Base-by-base conservation (phyloP, 768 basidiomycete genomes). In the Tulasnella calospora region DNA sequence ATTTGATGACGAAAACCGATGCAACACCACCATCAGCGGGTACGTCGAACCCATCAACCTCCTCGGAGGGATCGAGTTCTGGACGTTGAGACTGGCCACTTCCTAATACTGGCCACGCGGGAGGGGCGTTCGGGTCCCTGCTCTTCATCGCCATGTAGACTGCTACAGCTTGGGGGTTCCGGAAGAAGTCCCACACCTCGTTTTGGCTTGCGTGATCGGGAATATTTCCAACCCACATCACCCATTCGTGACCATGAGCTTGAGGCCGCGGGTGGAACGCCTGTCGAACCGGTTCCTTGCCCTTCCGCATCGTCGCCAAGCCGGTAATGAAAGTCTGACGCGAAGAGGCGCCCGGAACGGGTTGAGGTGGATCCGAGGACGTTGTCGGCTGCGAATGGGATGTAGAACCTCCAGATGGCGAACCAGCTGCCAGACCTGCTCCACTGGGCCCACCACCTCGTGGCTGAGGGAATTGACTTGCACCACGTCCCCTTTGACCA, bases 161-260 rank as follows among this genome's bases (percentile, higher is more conserved):
- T 7, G 38, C n/a, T 0, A 78, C 44, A 10, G 44, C 67, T 36
- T 78, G 77, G 1, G 83, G 77, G 71, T 84, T 82, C 80, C 88
- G 91, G 85, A 98, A 96, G 83, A 96, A 96, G 9, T 86, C 86
- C 92, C 92, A 93, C 5, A 98, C 86, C 82, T 98, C 96, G 80
- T 94, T 91, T 79, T 94, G 89, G 3, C 89, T 90, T 21, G 94
- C 90, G 81, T 96, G 94, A 7, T 88, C 87, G 2, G 94, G 94
- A 3, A 98, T 92, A 82, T 98, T 98, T 13, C 96, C 96, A 17
- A 91, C 91, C 96, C 96, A 98, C 94, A 96, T 94, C 1, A 95
- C 95, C 94, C 93, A 96, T 79, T 94, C 94, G 9, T 94, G 94
- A 19, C 94, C 89, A 75, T 92, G 87, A 15, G 89, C 85, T 17